Conservation (phyloP, 1,139 yeast species). For the Magnusiomyces suaveolens region DNA sequence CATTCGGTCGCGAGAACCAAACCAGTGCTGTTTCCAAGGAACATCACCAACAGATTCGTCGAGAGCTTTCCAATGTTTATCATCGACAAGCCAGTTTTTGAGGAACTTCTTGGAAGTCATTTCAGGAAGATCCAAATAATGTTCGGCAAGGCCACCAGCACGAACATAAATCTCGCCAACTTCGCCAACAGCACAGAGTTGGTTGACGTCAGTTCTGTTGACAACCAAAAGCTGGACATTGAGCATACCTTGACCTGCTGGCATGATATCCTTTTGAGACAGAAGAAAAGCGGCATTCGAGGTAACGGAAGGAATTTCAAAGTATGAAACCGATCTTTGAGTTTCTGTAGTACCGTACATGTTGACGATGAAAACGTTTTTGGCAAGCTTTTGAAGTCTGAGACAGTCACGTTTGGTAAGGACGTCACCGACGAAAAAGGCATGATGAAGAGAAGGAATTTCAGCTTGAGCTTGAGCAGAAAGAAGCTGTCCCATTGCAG, state of each 20-base stretch:
- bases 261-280: conserved; percentile 88
- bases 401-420: conserved; percentile 93
- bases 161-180: conserved; percentile 97
- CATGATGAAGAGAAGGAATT: conserved; percentile 82
- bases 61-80: conserved; percentile 46
- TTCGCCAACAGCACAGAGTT: conserved; percentile 96
- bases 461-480: conserved; percentile 93
- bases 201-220: conserved; percentile 75
- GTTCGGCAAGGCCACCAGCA: conserved; percentile 96
- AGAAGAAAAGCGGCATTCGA: conserved; percentile 65
- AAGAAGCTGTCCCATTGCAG: conserved; percentile 97
- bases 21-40: conserved; percentile 75
- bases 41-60: conserved; percentile 42
- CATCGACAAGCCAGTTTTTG: conserved; percentile 76
- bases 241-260: conserved; percentile 96
- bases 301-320: conserved; percentile 68
- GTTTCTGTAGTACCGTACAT: conserved; percentile 99
- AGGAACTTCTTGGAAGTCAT: conserved; percentile 80
- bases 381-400: conserved; percentile 82
- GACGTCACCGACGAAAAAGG: conserved; percentile 96
- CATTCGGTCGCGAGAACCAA: conserved; percentile 89
- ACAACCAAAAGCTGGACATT: conserved; percentile 92
- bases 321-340: conserved; percentile 93
- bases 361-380: conserved; percentile 81
- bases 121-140: conserved; percentile 86